Percentiles rank a stretch among this genome's conserved stretches.
Evolutionary conservation across 2,329 filamentous ascomycete species (phyloP).

Genomic region (Madurella mycetomatis): DNA sequence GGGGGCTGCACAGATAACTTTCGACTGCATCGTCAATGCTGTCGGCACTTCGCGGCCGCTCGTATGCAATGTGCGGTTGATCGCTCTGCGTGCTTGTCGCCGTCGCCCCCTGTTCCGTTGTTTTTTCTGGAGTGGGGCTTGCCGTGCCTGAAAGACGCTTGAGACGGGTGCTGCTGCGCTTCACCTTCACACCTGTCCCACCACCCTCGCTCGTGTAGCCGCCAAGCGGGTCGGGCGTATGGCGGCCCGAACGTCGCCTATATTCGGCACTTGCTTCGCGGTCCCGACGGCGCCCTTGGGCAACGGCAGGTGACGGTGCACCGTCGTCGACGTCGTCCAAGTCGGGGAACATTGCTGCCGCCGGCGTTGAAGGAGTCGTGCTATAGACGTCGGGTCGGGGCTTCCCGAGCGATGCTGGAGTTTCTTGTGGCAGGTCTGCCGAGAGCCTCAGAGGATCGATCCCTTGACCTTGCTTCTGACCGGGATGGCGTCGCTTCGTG

Average conservation of each 20-base stretch:
- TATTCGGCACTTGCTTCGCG: slow-evolving; percentile 44
- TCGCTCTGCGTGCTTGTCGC: slow-evolving; percentile 27
- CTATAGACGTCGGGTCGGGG: slow-evolving; percentile 13
- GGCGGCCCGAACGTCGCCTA: slow-evolving; percentile 45
- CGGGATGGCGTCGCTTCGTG: slow-evolving; percentile 10
- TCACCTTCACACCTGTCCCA: slow-evolving; percentile 35
- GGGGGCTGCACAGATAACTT: slow-evolving; percentile 74
- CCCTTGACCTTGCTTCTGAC: slow-evolving; percentile 13
- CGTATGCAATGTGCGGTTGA: slow-evolving; percentile 52
- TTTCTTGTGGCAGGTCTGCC: slow-evolving; percentile 18
- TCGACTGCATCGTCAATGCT: slow-evolving; percentile 86
- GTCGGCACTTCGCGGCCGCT: slow-evolving; percentile 73
- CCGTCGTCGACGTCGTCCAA: slow-evolving; percentile 52
- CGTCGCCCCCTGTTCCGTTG: slow-evolving; percentile 15
- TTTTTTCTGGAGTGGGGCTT: slow-evolving; percentile 39
- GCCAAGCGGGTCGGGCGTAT: slow-evolving; percentile 46
- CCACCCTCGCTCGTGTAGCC: slow-evolving; percentile 27
- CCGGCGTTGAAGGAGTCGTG: slow-evolving; percentile 20
- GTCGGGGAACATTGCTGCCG: slow-evolving; percentile 26
- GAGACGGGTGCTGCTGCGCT: slow-evolving; percentile 54
- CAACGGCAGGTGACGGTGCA: slow-evolving; percentile 65
- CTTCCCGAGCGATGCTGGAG: slow-evolving; percentile 14
- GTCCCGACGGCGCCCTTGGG: slow-evolving; percentile 54
- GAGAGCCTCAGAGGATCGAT: slow-evolving; percentile 23
- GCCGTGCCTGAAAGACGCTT: slow-evolving; percentile 53